phyloP scores from a whole-genome alignment of 371 early-diverging fungal genomes.

The Haplosporangium sp. region DNA sequence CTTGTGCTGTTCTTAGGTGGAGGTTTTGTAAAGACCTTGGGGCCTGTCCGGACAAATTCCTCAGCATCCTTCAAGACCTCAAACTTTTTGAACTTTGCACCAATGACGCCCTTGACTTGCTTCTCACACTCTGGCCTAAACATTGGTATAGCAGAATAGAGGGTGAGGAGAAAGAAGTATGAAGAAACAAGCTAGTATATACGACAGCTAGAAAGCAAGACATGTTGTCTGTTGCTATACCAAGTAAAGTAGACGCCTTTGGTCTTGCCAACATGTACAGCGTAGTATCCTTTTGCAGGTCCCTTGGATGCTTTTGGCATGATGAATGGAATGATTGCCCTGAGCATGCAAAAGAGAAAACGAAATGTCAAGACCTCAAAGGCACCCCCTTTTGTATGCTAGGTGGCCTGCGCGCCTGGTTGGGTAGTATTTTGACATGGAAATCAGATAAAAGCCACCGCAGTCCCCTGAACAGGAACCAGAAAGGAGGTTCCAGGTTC shows the following conservation, averaged over 20 bases:
- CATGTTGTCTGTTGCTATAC: constrained; percentile 17
- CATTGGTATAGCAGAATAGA: neutral
- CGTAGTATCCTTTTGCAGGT: constrained; percentile 60
- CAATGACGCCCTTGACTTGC: constrained; percentile 63
- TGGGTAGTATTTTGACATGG: too few relatives aligned
- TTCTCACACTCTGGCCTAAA: constrained; percentile 69
- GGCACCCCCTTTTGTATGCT: neutral
- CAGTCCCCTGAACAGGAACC: too few relatives aligned
- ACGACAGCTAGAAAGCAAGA: neutral
- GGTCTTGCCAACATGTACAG: constrained; percentile 65
- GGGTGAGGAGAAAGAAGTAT: neutral
- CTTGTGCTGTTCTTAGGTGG: constrained; percentile 7
- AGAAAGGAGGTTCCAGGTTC: too few relatives aligned
- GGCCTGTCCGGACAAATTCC: constrained; percentile 52
- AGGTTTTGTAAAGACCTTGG: constrained; percentile 19
- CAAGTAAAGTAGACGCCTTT: constrained; percentile 70
- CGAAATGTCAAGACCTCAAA: neutral
- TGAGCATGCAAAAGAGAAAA: constrained; percentile 18
- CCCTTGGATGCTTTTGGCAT: constrained; percentile 53
- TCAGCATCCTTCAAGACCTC: constrained; percentile 60
- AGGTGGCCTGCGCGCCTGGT: neutral
- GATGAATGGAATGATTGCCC: constrained; percentile 12
- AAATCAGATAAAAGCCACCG: too few relatives aligned
- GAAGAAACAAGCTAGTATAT: neutral
- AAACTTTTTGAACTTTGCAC: constrained; percentile 75